Conservation (phyloP, 1,139 yeast species). For the Sugiyamaella novakii region DNA sequence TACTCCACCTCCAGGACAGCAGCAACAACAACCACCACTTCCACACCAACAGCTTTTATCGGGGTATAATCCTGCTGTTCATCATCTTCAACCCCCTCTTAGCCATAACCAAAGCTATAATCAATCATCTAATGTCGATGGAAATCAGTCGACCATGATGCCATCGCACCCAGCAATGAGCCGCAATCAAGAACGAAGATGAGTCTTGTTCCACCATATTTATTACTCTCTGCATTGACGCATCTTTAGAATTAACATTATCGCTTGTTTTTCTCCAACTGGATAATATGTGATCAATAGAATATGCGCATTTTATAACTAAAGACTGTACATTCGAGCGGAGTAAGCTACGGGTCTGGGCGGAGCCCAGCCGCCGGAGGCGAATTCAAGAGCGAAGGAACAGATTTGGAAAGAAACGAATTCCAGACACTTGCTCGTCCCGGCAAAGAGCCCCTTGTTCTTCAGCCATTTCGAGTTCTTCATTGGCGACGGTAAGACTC, state of each 20-base stretch:
- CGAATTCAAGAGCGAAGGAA: conserved; percentile 10
- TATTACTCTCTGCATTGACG: conserved; percentile 10
- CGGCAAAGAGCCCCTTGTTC: conserved; percentile 59
- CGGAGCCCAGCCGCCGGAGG: too few relatives aligned
- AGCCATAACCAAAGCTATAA: conserved; percentile 2
- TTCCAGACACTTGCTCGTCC: conserved; percentile 67
- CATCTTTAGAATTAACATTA: conserved; percentile 1
- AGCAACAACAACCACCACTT: conserved; percentile 8
- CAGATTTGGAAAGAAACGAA: conserved; percentile 44
- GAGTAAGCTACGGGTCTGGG: too few relatives aligned
- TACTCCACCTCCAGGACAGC: conserved; percentile 17
- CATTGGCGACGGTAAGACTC: conserved; percentile 69
- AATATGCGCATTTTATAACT: not conserved
- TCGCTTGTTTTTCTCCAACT: not conserved
- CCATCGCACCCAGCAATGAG: conserved; percentile 1
- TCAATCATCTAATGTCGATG: not conserved
- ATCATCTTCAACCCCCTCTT: not conserved
- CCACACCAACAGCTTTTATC: conserved; percentile 1
- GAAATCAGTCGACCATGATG: not conserved
- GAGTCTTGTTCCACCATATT: conserved; percentile 1
- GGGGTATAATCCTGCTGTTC: not conserved
- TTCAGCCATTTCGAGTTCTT: conserved; percentile 65
- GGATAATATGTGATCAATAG: not conserved
- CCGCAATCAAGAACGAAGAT: conserved; percentile 4
- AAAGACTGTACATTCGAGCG: not conserved